Evolutionary conservation across 495 filamentous ascomycete genomes (phyloP), one percentile per base, ranked within the genome.

Genomic region (Daldinia bambusicola): DNA sequence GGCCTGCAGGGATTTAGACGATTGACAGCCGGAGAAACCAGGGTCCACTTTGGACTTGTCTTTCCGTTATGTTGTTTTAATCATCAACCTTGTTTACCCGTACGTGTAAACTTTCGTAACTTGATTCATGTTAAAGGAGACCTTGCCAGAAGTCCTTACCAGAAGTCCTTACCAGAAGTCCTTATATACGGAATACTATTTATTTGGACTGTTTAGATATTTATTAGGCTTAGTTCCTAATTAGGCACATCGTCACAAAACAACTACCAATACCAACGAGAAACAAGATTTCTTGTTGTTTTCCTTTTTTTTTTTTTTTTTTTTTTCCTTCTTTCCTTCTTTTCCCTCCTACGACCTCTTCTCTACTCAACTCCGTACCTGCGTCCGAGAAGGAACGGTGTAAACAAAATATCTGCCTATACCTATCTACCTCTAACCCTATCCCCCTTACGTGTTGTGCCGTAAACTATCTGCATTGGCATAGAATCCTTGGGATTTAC

Each of bases 1-100:
- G 40, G 57, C 59, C 50, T 67, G 60, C 64, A 72, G 64, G 69
- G 69, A 63, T 71, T 48, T 20, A 53, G 59, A 62, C 45, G 63
- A 66, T 55, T 55, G 63, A 67, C 69, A 67, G 58, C 69, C 59
- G 63, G 61, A 63, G 41, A 67, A 71, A 58, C 61, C 52, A 71
- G 30, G 63, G 69, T 63, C 69, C 69, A 67, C 69, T 62, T 66
- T 32, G 43, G 56, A 61, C 50, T 51, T 30, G 40, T 48, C 57
- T 63, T 45, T 45, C 59, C 41, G 56, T 55, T 62, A 26, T 26
- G 68, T 58, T 55, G 50, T 48, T 26, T 26, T 50, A 30, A 40
- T 26, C 26, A 63, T 43, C 40, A 55, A 62, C 41, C 37, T 56
- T 71, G 69, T 71, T 71, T 71, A 71, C 69, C 31, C 3, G 26